A percentile compares a stretch with the other conserved stretches of the same genome.
phyloP scores from a whole-genome alignment of 345 rosid genomes.

The Gossypium turneri region DNA sequence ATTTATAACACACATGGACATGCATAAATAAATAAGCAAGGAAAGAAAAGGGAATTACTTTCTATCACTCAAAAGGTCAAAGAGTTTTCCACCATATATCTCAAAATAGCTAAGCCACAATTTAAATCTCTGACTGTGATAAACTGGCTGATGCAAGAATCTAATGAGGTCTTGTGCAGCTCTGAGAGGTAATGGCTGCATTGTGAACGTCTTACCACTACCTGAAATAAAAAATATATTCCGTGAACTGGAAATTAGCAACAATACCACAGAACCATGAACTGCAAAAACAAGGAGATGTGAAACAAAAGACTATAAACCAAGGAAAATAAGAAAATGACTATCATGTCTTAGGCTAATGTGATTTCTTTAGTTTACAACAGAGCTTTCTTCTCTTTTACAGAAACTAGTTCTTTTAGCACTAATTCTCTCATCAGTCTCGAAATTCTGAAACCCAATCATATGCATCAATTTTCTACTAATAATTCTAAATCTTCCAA shows the following conservation, averaged over 20 bases:
- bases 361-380: background rate
- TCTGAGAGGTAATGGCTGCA: constrained; percentile 53
- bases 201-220: constrained; percentile 9
- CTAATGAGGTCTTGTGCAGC: constrained; percentile 85
- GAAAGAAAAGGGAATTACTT: constrained; percentile 39
- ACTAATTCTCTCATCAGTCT: background rate
- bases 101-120: constrained; percentile 97
- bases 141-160: constrained; percentile 77
- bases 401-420: background rate
- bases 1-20: background rate
- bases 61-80: constrained; percentile 84
- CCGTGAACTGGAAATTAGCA: background rate
- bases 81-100: constrained; percentile 97
- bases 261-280: background rate
- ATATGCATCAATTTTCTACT: background rate
- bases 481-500: background rate
- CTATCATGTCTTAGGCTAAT: background rate
- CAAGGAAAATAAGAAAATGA: background rate
- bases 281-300: background rate
- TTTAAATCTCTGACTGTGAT: constrained; percentile 76
- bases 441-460: background rate
- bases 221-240: constrained; percentile 24
- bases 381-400: background rate
- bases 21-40: background rate
- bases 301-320: background rate